Percentiles rank a stretch among this genome's conserved stretches.
phyloP scores from a whole-genome alignment of 192 early-diverging fungal species.

The Radiomyces spectabilis region DNA sequence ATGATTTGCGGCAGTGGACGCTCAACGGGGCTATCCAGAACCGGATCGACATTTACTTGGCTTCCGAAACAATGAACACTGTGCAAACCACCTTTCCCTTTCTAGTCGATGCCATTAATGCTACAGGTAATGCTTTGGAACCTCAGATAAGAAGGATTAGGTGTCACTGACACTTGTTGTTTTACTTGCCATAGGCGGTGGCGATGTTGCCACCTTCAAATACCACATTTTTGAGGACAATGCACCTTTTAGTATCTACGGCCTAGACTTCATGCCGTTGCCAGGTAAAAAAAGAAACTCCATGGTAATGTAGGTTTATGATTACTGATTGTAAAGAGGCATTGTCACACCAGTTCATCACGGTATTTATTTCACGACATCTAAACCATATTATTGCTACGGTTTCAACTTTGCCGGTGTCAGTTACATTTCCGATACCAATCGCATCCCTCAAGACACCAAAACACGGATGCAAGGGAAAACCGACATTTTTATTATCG shows the following conservation, averaged over 20 bases:
- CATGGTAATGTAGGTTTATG: too few relatives aligned
- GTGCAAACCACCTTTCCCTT: conserved; percentile 75
- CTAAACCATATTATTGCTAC: conserved; percentile 62
- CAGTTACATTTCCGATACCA: conserved; percentile 79
- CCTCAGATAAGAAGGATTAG: too few relatives aligned
- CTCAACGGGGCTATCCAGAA: conserved; percentile 45
- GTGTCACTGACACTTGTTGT: too few relatives aligned
- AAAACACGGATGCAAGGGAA: conserved; percentile 43
- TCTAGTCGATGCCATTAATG: conserved; percentile 61
- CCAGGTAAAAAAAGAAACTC: conserved; percentile 48
- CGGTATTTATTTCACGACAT: conserved; percentile 47
- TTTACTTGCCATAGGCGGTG: conserved; percentile 37
- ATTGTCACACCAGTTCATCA: conserved; percentile 53
- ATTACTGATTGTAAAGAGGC: conserved; percentile 2
- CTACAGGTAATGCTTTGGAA: conserved; percentile 52
- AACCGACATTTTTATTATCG: conserved; percentile 57
- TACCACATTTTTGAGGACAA: conserved; percentile 65
- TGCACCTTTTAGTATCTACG: conserved; percentile 52
- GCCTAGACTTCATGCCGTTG: conserved; percentile 56
- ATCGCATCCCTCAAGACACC: conserved; percentile 56
- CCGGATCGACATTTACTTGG: conserved; percentile 70
- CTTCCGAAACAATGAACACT: conserved; percentile 52
- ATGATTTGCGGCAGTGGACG: conserved; percentile 80
- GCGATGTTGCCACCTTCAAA: conserved; percentile 68
- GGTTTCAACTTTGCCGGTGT: conserved; percentile 72